Evolutionary conservation across 257 asterid genomes (phyloP).

Genomic region (Lantana camara): DNA sequence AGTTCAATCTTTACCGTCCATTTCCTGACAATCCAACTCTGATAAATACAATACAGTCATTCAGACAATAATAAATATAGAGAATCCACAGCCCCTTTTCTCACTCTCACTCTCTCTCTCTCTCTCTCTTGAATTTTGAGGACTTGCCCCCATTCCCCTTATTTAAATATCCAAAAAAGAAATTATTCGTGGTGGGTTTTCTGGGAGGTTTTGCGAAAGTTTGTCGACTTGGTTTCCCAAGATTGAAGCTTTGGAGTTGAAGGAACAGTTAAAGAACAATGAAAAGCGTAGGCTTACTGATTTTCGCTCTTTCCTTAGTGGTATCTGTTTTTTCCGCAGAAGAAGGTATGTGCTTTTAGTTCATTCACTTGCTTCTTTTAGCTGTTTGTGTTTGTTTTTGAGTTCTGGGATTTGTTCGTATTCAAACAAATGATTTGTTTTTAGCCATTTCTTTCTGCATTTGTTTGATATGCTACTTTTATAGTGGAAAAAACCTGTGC

Average conservation of each 20-base stretch:
- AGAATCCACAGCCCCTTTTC: neutral
- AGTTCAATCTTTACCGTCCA: slow-evolving; percentile 25
- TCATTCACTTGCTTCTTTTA: slow-evolving; percentile 6
- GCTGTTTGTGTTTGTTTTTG: slow-evolving; percentile 2
- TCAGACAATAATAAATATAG: slow-evolving; percentile 19
- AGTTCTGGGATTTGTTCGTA: neutral
- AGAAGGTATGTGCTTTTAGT: slow-evolving; percentile 9
- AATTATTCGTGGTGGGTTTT: neutral
- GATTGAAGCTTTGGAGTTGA: slow-evolving; percentile 1
- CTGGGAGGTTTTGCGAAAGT: neutral
- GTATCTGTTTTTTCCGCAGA: slow-evolving; percentile 38
- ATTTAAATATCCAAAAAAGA: neutral
- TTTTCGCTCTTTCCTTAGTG: slow-evolving; percentile 33
- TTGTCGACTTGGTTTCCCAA: neutral
- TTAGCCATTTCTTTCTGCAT: neutral
- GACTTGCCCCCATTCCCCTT: neutral
- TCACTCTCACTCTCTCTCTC: slow-evolving; percentile 17
- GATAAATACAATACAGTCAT: neutral
- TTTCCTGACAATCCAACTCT: slow-evolving; percentile 6
- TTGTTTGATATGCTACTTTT: neutral
- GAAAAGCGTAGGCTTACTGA: slow-evolving; percentile 25
- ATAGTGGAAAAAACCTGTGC: neutral
- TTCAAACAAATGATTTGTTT: neutral
- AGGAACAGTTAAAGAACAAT: slow-evolving; percentile 7
- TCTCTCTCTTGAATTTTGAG: neutral